These are phyloP conservation scores for Boletus insuetus DNA, from an alignment of 768 basidiomycete species.

Conservation along the genomic window DNA sequence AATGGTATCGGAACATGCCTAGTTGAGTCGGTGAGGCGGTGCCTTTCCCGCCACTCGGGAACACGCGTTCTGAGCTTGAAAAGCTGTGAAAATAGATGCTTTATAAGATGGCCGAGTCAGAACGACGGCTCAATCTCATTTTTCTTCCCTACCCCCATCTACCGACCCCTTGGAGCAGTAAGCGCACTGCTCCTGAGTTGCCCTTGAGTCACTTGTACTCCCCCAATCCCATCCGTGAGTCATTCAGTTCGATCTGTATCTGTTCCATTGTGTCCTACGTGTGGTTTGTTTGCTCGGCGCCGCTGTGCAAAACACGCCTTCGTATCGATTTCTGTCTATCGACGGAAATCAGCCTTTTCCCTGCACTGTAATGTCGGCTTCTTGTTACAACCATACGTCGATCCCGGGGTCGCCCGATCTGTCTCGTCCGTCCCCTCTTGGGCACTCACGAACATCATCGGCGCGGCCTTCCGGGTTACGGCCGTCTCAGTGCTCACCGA, in stretches of 20 bases:
- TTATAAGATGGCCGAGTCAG: slow-evolving; percentile 35
- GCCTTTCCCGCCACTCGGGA: slow-evolving; percentile 17
- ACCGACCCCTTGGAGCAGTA: slow-evolving; percentile 17
- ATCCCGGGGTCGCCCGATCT: slow-evolving; percentile 30
- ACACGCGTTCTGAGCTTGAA: slow-evolving; percentile 36
- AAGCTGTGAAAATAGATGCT: slow-evolving; percentile 28
- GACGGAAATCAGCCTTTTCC: slow-evolving; percentile 27
- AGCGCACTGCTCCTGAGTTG: slow-evolving; percentile 18
- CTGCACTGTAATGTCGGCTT: slow-evolving; percentile 14
- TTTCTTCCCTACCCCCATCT: slow-evolving; percentile 19
- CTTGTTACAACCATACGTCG: slow-evolving; percentile 14
- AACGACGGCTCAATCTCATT: not conserved
- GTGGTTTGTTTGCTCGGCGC: slow-evolving; percentile 21
- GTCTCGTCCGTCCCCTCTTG: slow-evolving; percentile 30
- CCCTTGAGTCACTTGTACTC: slow-evolving; percentile 21
- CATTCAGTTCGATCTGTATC: slow-evolving; percentile 22
- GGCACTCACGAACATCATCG: slow-evolving; percentile 33
- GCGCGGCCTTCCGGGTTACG: slow-evolving; percentile 22
- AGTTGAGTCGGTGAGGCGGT: slow-evolving; percentile 17
- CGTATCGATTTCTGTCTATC: slow-evolving; percentile 28
- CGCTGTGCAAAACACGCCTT: slow-evolving; percentile 16
- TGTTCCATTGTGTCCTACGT: slow-evolving; percentile 32
- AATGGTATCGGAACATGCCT: not conserved
- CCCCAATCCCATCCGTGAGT: slow-evolving; percentile 25
- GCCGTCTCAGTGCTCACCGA: slow-evolving; percentile 21